Percentiles rank a stretch among this genome's conserved stretches.
These are phyloP conservation scores for Ophiostoma himal-ulmi DNA, from an alignment of 2,329 filamentous ascomycete species.

Conservation along the genomic window DNA sequence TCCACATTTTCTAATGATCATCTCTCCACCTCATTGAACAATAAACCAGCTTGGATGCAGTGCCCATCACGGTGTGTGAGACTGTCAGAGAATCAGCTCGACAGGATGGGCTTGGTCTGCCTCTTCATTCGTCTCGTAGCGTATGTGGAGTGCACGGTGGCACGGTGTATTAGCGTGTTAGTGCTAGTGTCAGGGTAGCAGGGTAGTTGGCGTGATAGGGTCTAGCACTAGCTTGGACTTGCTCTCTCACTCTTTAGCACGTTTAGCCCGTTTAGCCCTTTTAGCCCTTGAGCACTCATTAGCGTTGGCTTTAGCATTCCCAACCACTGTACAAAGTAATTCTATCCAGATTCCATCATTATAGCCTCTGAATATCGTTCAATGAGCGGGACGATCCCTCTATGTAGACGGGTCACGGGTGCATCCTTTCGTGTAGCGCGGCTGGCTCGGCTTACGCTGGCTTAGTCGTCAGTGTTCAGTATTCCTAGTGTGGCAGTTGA, in stretches of 20 bases:
- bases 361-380: too few species aligned
- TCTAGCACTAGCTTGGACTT: neutral
- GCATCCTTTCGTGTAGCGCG: constrained; percentile 4
- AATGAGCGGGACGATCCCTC: neutral
- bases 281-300: too few species aligned
- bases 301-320: too few species aligned
- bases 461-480: neutral
- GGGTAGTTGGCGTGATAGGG: neutral
- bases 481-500: too few species aligned
- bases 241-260: neutral
- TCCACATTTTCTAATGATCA: too few species aligned
- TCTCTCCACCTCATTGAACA: too few species aligned
- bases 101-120: neutral
- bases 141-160: neutral
- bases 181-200: neutral
- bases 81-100: neutral
- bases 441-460: neutral
- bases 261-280: too few species aligned
- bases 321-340: too few species aligned
- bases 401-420: constrained; percentile 7
- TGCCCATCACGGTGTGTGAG: neutral
- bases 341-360: too few species aligned
- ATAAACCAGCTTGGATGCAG: neutral
- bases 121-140: neutral
- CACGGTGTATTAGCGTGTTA: too few species aligned